These are phyloP conservation scores for Ammopiptanthus mongolicus DNA, from an alignment of 306 rosid genomes.

Conservation along the genomic window DNA sequence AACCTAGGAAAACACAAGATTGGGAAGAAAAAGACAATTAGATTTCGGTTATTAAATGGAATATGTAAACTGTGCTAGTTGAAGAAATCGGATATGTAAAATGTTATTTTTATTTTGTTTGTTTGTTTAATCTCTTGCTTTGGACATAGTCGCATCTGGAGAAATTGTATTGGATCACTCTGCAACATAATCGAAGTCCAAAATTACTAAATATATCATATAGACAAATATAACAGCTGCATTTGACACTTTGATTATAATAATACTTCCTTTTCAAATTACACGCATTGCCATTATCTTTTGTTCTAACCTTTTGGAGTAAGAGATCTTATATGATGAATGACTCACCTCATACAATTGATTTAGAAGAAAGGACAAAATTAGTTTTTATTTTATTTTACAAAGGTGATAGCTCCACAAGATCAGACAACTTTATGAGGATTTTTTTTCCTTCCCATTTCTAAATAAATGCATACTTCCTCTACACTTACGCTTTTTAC, in stretches of 20 bases:
- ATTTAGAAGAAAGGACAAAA: conserved; percentile 19
- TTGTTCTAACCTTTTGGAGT: neutral
- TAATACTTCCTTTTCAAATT: neutral
- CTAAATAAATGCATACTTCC: neutral
- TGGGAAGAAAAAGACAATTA: neutral
- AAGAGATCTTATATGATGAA: neutral
- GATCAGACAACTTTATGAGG: neutral
- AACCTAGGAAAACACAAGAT: conserved; percentile 1
- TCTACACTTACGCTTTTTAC: neutral
- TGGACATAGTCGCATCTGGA: neutral
- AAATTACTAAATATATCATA: neutral
- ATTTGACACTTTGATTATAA: conserved; percentile 5
- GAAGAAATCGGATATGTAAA: neutral
- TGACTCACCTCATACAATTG: conserved; percentile 1
- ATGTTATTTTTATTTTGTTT: neutral
- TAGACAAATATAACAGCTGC: neutral
- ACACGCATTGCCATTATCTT: neutral
- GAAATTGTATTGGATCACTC: conserved; percentile 7
- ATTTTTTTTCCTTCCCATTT: neutral
- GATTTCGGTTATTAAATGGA: neutral
- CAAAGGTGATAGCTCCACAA: neutral
- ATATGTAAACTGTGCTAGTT: neutral
- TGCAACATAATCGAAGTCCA: neutral
- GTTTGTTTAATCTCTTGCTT: neutral
- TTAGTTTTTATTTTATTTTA: neutral